A percentile compares a stretch with the other conserved stretches of the same genome.
phyloP scores from a whole-genome alignment of 108 stramenopile species.

The Parmales sp. region DNA sequence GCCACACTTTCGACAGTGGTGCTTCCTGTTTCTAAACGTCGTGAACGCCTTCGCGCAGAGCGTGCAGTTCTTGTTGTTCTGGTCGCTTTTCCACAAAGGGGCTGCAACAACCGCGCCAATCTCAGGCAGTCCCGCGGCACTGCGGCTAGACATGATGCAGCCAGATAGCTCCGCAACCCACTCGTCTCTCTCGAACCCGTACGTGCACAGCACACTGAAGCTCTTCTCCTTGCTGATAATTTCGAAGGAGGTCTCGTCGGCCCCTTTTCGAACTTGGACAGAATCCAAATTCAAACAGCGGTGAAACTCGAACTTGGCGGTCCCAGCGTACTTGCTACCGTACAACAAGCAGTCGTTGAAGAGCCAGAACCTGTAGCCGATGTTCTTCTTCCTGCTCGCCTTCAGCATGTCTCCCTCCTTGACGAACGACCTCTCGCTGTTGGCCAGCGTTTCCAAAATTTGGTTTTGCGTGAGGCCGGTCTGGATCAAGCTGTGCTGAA shows the following conservation, averaged over 20 bases:
- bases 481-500: background rate
- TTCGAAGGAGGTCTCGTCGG: background rate
- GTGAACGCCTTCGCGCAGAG: constrained; percentile 18
- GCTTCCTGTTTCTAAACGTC: constrained; percentile 17
- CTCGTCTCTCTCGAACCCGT: background rate
- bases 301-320: background rate
- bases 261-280: background rate
- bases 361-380: constrained; percentile 1
- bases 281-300: background rate
- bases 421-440: background rate
- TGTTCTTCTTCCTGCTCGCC: constrained; percentile 10
- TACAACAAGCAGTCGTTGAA: constrained; percentile 3
- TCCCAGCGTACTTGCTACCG: constrained; percentile 1
- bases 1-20: constrained; percentile 36
- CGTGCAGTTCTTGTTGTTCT: constrained; percentile 7
- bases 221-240: constrained; percentile 3
- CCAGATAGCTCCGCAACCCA: background rate
- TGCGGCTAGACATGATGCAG: background rate
- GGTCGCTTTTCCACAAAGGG: constrained; percentile 22
- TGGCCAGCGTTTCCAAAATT: background rate
- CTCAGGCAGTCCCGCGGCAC: background rate
- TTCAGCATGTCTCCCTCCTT: constrained; percentile 10
- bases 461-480: background rate
- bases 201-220: background rate
- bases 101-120: background rate